Evolutionary conservation across 345 rosid genomes (phyloP), one percentile per base, ranked within the genome.

Genomic region (Turritis glabra): DNA sequence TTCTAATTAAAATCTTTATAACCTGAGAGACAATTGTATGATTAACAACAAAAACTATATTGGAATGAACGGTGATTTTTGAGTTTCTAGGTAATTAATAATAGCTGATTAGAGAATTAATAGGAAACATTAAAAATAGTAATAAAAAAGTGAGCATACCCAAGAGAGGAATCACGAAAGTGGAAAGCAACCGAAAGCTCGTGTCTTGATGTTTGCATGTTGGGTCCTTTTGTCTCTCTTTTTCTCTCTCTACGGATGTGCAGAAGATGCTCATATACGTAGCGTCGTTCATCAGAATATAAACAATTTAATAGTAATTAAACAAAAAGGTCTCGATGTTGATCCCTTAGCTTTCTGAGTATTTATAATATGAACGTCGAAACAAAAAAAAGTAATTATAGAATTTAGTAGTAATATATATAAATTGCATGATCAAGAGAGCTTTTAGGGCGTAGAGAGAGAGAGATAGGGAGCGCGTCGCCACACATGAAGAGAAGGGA

Each of bases 121-220:
- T 29, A 18, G 17, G 17, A 5, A 38, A 17, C 3, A 63, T 6
- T 19, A 17, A 48, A 30, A 57, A 3, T 26, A 23, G n/a, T 51
- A 38, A 38, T 17, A 15, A 60, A 59, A 48, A 13, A 8, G 15
- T 22, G 54, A 58, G 65, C 27, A 38, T 38, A 67, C 62, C 79
- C 27, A 59, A 67, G 21, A 51, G 62, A 58, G 69, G 74, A 75
- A 75, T 75, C 74, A 75, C 23, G 57, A 69, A 76, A 76, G 80
- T 54, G 80, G 80, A 69, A 76, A 76, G 67, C 66, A 70, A 76
- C 80, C 80, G 71, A 70, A 76, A 76, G 80, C 40, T 67, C 74
- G 32, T 68, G 41, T 75, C 69, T 75, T 51, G 69, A 60, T 29
- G 69, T 68, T 38, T 76, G 74, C 75, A 69, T 77, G 76, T 76